phyloP scores from a whole-genome alignment of 805 yeast species.

The Candida pseudoglaebosa region DNA sequence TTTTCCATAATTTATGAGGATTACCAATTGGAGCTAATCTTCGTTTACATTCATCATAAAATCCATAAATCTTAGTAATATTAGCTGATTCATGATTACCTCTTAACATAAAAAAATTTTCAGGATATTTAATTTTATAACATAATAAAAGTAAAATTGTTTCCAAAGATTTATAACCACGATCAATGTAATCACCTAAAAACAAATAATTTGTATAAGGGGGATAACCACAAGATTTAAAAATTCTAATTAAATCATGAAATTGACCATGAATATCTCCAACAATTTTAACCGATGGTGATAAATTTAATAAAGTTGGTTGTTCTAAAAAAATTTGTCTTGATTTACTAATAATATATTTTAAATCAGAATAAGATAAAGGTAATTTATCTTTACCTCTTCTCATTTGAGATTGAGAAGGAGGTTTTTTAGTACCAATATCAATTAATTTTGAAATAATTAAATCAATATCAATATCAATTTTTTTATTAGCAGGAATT shows the following conservation, averaged over 20 bases:
- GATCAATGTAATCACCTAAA: slow-evolving; percentile 57
- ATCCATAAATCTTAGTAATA: slow-evolving; percentile 57
- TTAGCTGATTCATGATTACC: slow-evolving; percentile 60
- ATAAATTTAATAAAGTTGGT: slow-evolving; percentile 60
- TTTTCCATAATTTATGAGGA: slow-evolving; percentile 46
- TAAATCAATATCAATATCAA: slow-evolving; percentile 53
- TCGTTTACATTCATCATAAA: slow-evolving; percentile 59
- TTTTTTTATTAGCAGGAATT: slow-evolving; percentile 6
- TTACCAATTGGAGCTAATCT: slow-evolving; percentile 33
- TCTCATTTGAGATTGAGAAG: slow-evolving; percentile 28
- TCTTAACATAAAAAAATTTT: slow-evolving; percentile 55
- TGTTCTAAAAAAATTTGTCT: slow-evolving; percentile 59
- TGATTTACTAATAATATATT: slow-evolving; percentile 52
- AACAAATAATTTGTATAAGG: slow-evolving; percentile 54
- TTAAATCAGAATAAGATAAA: slow-evolving; percentile 50
- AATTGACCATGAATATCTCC: slow-evolving; percentile 80
- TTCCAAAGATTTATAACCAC: slow-evolving; percentile 57
- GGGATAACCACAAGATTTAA: slow-evolving; percentile 57
- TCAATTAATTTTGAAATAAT: slow-evolving; percentile 58
- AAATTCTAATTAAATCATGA: slow-evolving; percentile 49
- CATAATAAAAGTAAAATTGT: slow-evolving; percentile 50
- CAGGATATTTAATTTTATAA: slow-evolving; percentile 56
- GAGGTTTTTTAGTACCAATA: slow-evolving; percentile 32
- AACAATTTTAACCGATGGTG: slow-evolving; percentile 78
- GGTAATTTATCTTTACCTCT: slow-evolving; percentile 44